phyloP scores from a whole-genome alignment of 768 basidiomycete genomes.

The Boletus sp. region DNA sequence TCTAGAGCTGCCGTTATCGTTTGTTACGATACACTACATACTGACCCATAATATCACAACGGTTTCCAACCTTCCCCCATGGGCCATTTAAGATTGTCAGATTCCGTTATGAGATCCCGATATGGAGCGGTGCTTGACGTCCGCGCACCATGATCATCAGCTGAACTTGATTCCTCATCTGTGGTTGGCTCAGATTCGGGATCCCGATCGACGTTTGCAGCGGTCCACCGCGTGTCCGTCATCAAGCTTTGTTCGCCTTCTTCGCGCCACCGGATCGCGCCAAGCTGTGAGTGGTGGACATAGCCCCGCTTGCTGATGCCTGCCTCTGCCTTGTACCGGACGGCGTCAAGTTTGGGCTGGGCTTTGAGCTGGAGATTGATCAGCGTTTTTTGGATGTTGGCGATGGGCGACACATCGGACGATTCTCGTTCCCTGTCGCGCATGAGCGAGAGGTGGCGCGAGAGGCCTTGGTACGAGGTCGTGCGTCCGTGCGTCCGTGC shows the following conservation, averaged over 20 bases:
- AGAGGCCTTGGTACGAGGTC: conserved; percentile 28
- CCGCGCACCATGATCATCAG: conserved; percentile 13
- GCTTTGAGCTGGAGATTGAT: conserved; percentile 37
- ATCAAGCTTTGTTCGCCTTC: conserved; percentile 41
- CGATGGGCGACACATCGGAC: conserved; percentile 32
- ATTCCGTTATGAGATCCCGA: conserved; percentile 20
- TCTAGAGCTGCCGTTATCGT: no score
- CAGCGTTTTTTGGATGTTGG: conserved; percentile 45
- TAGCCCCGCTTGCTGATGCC: conserved; percentile 62
- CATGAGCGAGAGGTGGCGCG: conserved; percentile 42
- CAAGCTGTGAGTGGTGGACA: conserved; percentile 38
- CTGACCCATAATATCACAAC: conserved; percentile 21
- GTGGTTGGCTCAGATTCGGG: conserved; percentile 22
- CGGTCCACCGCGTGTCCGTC: conserved; percentile 34
- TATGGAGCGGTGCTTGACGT: background rate
- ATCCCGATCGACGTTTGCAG: conserved; percentile 22
- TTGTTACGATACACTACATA: no score
- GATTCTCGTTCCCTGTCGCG: conserved; percentile 17
- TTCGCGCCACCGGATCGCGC: conserved; percentile 28
- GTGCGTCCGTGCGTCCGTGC: conserved; percentile 15
- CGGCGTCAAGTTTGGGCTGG: conserved; percentile 59
- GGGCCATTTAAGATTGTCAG: conserved; percentile 61
- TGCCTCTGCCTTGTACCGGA: conserved; percentile 70
- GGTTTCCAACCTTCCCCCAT: conserved; percentile 55
- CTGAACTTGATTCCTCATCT: conserved; percentile 26